A percentile compares a stretch with the other conserved stretches of the same genome.
Conservation (phyloP, 345 rosid species). For the Citrus hindsii region DNA sequence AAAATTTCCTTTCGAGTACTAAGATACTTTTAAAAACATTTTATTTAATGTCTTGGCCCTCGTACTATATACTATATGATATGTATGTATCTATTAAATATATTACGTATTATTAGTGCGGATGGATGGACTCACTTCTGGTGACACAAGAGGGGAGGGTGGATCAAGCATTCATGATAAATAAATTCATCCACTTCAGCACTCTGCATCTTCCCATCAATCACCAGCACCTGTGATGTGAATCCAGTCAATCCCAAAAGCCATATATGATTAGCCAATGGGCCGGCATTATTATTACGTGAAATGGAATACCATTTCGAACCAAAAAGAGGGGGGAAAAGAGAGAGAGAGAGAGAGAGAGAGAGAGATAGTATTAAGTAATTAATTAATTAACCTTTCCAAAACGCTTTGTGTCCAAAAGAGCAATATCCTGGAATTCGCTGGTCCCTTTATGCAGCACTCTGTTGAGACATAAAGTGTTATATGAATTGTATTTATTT, state of each 20-base stretch:
- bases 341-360: background rate
- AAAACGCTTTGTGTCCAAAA: slow-evolving; percentile 82
- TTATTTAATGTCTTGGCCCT: too few relatives aligned
- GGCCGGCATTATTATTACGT: background rate
- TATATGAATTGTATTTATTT: background rate
- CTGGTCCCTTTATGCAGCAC: slow-evolving; percentile 79
- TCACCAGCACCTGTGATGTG: slow-evolving; percentile 66
- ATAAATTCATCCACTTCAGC: slow-evolving; percentile 94
- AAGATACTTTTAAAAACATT: too few relatives aligned
- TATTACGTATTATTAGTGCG: background rate
- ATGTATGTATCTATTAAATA: too few relatives aligned
- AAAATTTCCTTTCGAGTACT: too few relatives aligned
- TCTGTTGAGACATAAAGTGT: slow-evolving; percentile 26
- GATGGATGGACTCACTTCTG: slow-evolving; percentile 44
- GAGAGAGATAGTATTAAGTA: background rate
- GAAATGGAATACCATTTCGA: background rate
- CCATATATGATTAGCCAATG: background rate
- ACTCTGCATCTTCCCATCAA: slow-evolving; percentile 98
- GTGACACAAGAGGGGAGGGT: slow-evolving; percentile 77
- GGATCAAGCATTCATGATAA: slow-evolving; percentile 91
- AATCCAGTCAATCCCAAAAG: background rate
- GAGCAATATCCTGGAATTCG: slow-evolving; percentile 75
- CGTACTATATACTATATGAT: too few relatives aligned
- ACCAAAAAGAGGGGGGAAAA: too few relatives aligned
- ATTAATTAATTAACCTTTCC: slow-evolving; percentile 60